Conservation (phyloP, 768 basidiomycete species). For the Suillus cothurnatus region DNA sequence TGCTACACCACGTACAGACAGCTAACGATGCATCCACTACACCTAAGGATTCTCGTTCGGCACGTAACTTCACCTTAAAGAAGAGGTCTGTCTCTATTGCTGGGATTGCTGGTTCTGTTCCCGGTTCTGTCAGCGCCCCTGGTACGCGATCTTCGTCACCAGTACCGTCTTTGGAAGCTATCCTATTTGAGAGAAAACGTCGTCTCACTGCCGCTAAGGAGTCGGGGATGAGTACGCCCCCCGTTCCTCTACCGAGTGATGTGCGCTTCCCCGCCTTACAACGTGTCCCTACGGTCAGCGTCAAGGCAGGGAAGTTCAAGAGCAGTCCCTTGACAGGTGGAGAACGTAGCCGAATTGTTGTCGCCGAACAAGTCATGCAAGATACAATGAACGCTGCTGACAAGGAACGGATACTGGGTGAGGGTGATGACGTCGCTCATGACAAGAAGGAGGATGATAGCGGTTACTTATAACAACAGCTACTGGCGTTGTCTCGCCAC, state of each 20-base stretch:
- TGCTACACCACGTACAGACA: neutral
- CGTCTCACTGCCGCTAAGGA: constrained; percentile 39
- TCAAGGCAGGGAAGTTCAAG: constrained; percentile 67
- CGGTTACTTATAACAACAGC: constrained; percentile 27
- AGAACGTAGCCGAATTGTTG: constrained; percentile 45
- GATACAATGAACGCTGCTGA: constrained; percentile 26
- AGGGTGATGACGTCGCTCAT: constrained; percentile 33
- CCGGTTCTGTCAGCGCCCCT: constrained; percentile 16
- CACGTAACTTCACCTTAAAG: constrained; percentile 13
- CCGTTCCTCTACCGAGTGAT: constrained; percentile 15
- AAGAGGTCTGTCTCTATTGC: constrained; percentile 21
- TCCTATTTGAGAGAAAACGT: constrained; percentile 67
- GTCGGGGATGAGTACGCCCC: constrained; percentile 15
- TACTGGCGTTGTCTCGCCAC: neutral
- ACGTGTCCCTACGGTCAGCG: constrained; percentile 19
- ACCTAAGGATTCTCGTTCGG: neutral
- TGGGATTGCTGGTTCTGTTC: constrained; percentile 14
- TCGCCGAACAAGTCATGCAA: constrained; percentile 51
- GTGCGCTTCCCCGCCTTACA: constrained; percentile 6
- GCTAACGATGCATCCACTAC: constrained; percentile 8
- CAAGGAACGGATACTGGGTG: constrained; percentile 36
- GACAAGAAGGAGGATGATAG: constrained; percentile 32
- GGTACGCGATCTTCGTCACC: constrained; percentile 45
- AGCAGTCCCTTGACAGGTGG: constrained; percentile 65
- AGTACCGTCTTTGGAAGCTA: constrained; percentile 64